phyloP scores from a whole-genome alignment of 2,329 filamentous ascomycete species.

The Pseudogymnoascus sp. region DNA sequence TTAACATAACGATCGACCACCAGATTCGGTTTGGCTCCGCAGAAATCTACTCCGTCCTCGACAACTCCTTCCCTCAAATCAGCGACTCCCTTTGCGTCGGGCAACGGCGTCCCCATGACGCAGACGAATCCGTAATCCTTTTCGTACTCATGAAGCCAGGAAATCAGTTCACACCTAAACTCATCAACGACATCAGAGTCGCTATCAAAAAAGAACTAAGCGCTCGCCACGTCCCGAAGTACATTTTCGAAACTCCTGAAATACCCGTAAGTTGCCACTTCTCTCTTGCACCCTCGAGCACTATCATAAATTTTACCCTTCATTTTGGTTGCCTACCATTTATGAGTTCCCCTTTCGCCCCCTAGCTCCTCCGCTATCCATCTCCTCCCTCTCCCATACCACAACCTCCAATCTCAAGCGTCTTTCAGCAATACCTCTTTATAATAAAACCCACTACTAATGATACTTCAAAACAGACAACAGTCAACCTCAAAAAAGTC shows the following conservation, averaged over 20 bases:
- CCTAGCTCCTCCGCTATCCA: too few relatives aligned
- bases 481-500: constrained; percentile 78
- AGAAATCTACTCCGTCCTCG: constrained; percentile 70
- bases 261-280: constrained; percentile 55
- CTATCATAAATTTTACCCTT: too few relatives aligned
- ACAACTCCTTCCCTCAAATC: constrained; percentile 48
- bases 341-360: too few relatives aligned
- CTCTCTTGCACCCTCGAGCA: not conserved
- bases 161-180: constrained; percentile 13
- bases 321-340: too few relatives aligned
- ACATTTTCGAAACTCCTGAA: constrained; percentile 70
- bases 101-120: constrained; percentile 52
- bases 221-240: constrained; percentile 67
- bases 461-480: constrained; percentile 44
- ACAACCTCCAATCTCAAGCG: too few relatives aligned
- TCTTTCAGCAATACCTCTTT: not conserved
- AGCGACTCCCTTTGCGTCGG: constrained; percentile 62
- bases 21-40: constrained; percentile 55
- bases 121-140: constrained; percentile 46
- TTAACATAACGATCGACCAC: too few relatives aligned
- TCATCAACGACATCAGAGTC: not conserved
- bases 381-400: too few relatives aligned
- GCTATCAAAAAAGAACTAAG: constrained; percentile 48
- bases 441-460: constrained; percentile 13
- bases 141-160: constrained; percentile 51